Evolutionary conservation across 139 green algal species (phyloP).

Genomic region (Tetradesmus lagerheimii): DNA sequence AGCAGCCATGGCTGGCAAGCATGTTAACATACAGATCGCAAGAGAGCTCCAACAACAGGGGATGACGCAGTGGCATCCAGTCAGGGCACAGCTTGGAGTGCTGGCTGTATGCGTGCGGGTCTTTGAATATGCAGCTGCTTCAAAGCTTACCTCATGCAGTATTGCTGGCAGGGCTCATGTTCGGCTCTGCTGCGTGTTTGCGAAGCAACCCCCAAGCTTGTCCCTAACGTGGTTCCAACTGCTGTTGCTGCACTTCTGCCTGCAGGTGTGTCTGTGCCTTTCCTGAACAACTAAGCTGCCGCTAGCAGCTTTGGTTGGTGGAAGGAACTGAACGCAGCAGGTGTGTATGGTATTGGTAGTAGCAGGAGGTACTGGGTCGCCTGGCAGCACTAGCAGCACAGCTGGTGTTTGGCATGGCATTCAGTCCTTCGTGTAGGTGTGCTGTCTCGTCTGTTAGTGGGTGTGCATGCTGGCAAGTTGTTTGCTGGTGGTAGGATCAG

Average conservation of each 20-base stretch:
- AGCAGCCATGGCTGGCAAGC: too few species aligned
- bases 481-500: conserved; percentile 2
- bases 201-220: too few species aligned
- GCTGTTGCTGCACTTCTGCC: not conserved
- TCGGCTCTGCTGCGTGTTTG: too few species aligned
- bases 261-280: conserved; percentile 41
- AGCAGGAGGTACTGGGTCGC: not conserved
- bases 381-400: not conserved
- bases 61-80: too few species aligned
- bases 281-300: conserved; percentile 34
- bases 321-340: not conserved
- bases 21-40: too few species aligned
- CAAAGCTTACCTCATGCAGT: too few species aligned
- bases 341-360: not conserved
- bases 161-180: too few species aligned
- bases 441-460: not conserved
- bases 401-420: not conserved
- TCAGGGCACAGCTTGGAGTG: too few species aligned
- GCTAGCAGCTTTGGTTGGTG: not conserved
- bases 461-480: not conserved
- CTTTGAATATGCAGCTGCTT: too few species aligned
- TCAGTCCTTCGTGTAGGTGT: not conserved
- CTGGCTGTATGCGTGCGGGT: too few species aligned
- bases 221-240: not conserved
- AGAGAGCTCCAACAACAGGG: too few species aligned